A percentile compares a stretch with the other conserved stretches of the same genome.
phyloP scores from a whole-genome alignment of 768 basidiomycete species.

The Dioszegia hungarica region DNA sequence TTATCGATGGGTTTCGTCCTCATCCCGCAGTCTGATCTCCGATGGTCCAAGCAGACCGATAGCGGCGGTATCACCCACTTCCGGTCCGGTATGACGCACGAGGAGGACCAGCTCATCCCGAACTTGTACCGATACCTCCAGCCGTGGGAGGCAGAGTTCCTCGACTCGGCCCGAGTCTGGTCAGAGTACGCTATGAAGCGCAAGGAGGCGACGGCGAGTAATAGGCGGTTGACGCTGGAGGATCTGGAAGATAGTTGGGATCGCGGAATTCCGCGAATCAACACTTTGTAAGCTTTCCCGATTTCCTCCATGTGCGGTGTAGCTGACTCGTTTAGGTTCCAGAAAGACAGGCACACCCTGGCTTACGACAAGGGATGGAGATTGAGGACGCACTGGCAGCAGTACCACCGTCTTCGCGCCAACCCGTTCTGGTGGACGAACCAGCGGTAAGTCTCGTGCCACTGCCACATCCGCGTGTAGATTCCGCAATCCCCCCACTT shows the following conservation, averaged over 20 bases:
- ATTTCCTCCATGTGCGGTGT: conserved; percentile 50
- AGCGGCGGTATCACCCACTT: conserved; percentile 96
- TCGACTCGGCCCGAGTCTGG: conserved; percentile 98
- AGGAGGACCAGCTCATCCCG: conserved; percentile 64
- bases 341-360: conserved; percentile 76
- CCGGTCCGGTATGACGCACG: conserved; percentile 95
- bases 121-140: conserved; percentile 95
- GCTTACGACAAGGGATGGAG: conserved; percentile 99
- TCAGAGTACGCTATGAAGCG: conserved; percentile 99
- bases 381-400: conserved; percentile 95
- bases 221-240: conserved; percentile 90
- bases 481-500: too few relatives aligned
- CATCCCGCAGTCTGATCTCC: conserved; percentile 93
- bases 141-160: conserved; percentile 95
- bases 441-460: conserved; percentile 56
- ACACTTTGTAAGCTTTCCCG: conserved; percentile 80
- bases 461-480: too few relatives aligned
- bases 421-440: conserved; percentile 99
- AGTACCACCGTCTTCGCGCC: conserved; percentile 67
- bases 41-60: conserved; percentile 98
- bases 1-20: conserved; percentile 98
- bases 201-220: conserved; percentile 98
- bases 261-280: conserved; percentile 85
- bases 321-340: neutral
- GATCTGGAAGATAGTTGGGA: conserved; percentile 99